These are phyloP conservation scores for Aspergillus avenaceus DNA, from an alignment of 495 filamentous ascomycete genomes.

Conservation along the genomic window DNA sequence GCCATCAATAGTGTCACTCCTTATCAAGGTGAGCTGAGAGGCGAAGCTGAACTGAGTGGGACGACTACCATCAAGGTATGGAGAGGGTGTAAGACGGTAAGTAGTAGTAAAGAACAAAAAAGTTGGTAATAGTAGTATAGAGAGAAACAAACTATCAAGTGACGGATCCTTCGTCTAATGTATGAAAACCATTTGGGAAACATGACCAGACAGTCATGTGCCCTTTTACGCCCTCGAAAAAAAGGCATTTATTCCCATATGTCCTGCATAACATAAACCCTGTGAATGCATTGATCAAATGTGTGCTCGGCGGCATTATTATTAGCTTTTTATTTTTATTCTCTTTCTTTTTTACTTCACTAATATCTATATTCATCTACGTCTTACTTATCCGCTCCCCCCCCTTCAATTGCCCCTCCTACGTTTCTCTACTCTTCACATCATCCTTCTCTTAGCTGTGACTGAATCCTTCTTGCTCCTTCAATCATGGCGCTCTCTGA, in stretches of 20 bases:
- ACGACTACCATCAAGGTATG: not conserved
- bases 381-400: too few species aligned
- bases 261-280: not conserved
- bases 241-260: slow-evolving; percentile 1
- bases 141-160: not conserved
- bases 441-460: not conserved
- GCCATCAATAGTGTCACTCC: slow-evolving; percentile 6
- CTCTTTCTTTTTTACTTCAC: too few species aligned
- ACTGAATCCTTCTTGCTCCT: not conserved
- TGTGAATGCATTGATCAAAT: too few species aligned
- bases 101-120: too few species aligned
- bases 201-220: not conserved
- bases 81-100: too few species aligned
- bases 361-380: too few species aligned
- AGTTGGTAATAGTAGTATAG: not conserved
- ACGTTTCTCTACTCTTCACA: too few species aligned
- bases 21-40: too few species aligned
- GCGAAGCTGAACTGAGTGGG: not conserved
- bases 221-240: too few species aligned
- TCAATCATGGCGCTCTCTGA: slow-evolving; percentile 26
- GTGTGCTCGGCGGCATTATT: too few species aligned
- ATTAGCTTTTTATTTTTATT: too few species aligned
- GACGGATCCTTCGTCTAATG: slow-evolving; percentile 5
- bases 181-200: slow-evolving; percentile 14
- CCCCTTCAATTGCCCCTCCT: too few species aligned